Base-by-base conservation (phyloP, 1,284 basidiomycete genomes). In the Tilletiaria anomala region DNA sequence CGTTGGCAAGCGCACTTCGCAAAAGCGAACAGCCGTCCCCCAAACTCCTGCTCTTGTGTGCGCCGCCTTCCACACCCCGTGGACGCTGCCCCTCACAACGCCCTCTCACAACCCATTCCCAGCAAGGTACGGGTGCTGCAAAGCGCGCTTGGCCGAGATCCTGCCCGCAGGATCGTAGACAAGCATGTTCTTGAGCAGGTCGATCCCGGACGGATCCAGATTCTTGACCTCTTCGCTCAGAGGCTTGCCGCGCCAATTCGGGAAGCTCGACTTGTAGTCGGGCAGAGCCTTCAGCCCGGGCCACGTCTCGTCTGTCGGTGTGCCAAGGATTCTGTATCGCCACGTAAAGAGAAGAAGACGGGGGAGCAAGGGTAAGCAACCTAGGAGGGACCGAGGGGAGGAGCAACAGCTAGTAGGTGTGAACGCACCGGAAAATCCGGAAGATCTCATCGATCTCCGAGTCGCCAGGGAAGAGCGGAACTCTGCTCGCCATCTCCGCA, bases 381-480 rank as follows among this genome's bases (percentile, higher is more conserved):
- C 4, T 22, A n/a, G 17, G 23, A 11, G 2, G n/a, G n/a, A n/a
- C n/a, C n/a, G n/a, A n/a, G n/a, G n/a, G n/a, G n/a, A n/a, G n/a
- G n/a, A n/a, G n/a, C n/a, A n/a, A 6, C 21, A 29, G 35, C 1
- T 36, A 6, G 5, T 31, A 21, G 32, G 3, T 5, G 3, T 21
- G 4, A 4, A 48, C 51, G 35, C 31, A 53, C 46, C 55, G 47
- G 76, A 97, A 97, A 63, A 96, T 97, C 70, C 88, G 85, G 77
- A 96, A 97, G 57, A 97, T 97, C 72, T 97, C 89, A 71, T 97
- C 91, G 60, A 97, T 97, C 70, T 97, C 91, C 20, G 88, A 94
- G 71, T 97, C 91, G 6, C 93, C 91, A 11, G 91, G 88, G 76
- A 96, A 96, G 18, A 96, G 74, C 2, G 91, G 89, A 53, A 79